A percentile compares a stretch with the other conserved stretches of the same genome.
Evolutionary conservation across 306 rosid genomes (phyloP).

Genomic region (Corylus americana): DNA sequence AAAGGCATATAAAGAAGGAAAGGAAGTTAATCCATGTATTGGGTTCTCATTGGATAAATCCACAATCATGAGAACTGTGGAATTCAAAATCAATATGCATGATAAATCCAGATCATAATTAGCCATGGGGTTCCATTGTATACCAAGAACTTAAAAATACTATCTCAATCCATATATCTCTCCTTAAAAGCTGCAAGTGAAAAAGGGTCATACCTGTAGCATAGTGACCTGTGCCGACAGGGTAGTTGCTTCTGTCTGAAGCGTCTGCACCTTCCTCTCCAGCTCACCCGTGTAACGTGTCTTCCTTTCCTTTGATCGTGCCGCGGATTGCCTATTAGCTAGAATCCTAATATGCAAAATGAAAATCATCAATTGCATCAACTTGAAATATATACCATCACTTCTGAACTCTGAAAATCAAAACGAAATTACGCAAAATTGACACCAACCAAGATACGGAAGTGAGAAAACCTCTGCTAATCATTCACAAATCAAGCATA

Average conservation of each 20-base stretch:
- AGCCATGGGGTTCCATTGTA: slow-evolving; percentile 23
- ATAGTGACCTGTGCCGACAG: slow-evolving; percentile 90
- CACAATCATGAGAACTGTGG: background rate
- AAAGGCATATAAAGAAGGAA: background rate
- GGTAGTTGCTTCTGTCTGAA: slow-evolving; percentile 94
- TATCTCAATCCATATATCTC: slow-evolving; percentile 11
- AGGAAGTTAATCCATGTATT: background rate
- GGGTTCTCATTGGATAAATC: background rate
- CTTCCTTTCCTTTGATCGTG: slow-evolving; percentile 96
- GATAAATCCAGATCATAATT: slow-evolving; percentile 18
- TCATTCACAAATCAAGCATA: background rate
- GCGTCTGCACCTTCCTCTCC: slow-evolving; percentile 96
- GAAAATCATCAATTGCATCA: slow-evolving; percentile 20
- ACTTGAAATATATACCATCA: background rate
- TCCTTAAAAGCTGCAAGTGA: slow-evolving; percentile 12
- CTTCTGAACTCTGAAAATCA: background rate
- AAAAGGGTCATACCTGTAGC: slow-evolving; percentile 66
- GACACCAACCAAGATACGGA: background rate
- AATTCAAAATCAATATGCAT: slow-evolving; percentile 12
- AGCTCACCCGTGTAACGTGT: slow-evolving; percentile 78
- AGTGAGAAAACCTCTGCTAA: background rate
- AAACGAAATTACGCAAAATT: background rate
- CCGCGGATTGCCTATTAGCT: slow-evolving; percentile 95
- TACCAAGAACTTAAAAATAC: slow-evolving; percentile 10
- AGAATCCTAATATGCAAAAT: slow-evolving; percentile 61